Base-by-base conservation (phyloP, 2,329 filamentous ascomycete species). In the Pseudogymnoascus pannorum region DNA sequence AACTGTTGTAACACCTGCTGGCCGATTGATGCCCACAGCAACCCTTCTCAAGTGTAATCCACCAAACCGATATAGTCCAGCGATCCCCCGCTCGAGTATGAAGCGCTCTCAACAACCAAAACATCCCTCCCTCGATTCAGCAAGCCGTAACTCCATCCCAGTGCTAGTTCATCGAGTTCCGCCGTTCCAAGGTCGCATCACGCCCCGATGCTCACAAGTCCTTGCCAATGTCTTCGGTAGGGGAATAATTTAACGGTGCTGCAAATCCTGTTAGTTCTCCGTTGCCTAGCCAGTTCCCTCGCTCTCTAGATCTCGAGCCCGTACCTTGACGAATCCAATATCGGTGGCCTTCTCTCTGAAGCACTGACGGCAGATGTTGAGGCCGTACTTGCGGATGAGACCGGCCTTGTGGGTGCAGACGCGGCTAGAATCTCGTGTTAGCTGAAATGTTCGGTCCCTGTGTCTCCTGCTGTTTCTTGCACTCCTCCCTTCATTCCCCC, bases 321-420 rank as follows among this genome's bases (percentile, higher is more conserved):
- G 67, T 74, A 87, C 85, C 86, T 88, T 88, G 80, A 83, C 80
- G 79, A 88, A 88, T 73, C 86, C 86, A 77, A 88, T 88, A 75
- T 88, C 86, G 77, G 83, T 78, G 69, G 84, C 78, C 82, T 87
- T 87, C 81, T 88, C 86, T 74, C 86, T 83, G 84, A 88, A 89
- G 83, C 86, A 89, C 77, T 89, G 86, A 84, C 86, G 85, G 85
- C 86, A 89, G 76, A 89, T 85, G 81, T 96, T 91, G 73, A 97
- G 86, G 77, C 94, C 93, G 84, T 99, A 99, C 85, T 99, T 99
- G 85, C 94, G 92, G 87, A 99, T 96, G 72, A 99, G 87, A 95
- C 94, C 94, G 75, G 94, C 93, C 77, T 86, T 87, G 89, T 99
- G 93, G 77, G 92, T 91, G 91, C 87, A 90, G 76, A 89, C 87